A percentile compares a stretch with the other conserved stretches of the same genome.
Conservation (phyloP, 2,329 filamentous ascomycete species). For the Cladobotryum mycophilum region DNA sequence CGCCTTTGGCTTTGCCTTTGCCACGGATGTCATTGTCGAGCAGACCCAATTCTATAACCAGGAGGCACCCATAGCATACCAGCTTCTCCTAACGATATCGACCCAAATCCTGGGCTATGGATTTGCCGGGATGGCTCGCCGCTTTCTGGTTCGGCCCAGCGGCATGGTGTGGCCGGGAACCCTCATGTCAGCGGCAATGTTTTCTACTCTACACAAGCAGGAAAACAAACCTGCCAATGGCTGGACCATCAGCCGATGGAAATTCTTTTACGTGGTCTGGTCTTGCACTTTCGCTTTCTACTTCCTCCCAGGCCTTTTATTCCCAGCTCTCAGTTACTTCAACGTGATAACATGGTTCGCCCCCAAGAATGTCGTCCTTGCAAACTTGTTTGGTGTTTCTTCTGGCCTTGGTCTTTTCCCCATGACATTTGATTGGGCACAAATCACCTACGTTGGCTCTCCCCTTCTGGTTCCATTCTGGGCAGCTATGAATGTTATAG, state of each 20-base stretch:
- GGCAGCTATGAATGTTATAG: constrained; percentile 79
- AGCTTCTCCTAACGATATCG: constrained; percentile 75
- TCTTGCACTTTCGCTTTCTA: constrained; percentile 70
- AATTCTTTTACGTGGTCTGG: constrained; percentile 75
- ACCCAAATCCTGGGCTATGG: constrained; percentile 84
- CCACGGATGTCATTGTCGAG: constrained; percentile 84
- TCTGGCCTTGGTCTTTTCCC: constrained; percentile 80
- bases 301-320: constrained; percentile 74
- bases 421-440: constrained; percentile 86
- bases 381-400: constrained; percentile 80
- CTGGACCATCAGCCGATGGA: constrained; percentile 76
- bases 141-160: constrained; percentile 76
- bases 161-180: constrained; percentile 92
- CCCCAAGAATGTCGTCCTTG: constrained; percentile 76
- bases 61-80: constrained; percentile 67
- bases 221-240: constrained; percentile 77
- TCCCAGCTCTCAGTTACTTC: constrained; percentile 83
- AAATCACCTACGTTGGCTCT: constrained; percentile 82
- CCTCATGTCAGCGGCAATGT: constrained; percentile 84
- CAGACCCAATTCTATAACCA: constrained; percentile 87
- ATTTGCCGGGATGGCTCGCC: constrained; percentile 73
- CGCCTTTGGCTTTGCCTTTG: constrained; percentile 83
- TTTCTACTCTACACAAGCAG: constrained; percentile 76
- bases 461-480: constrained; percentile 79
- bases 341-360: constrained; percentile 85